Conservation (phyloP, 371 early-diverging fungal species). For the Mucor circinelloides region DNA sequence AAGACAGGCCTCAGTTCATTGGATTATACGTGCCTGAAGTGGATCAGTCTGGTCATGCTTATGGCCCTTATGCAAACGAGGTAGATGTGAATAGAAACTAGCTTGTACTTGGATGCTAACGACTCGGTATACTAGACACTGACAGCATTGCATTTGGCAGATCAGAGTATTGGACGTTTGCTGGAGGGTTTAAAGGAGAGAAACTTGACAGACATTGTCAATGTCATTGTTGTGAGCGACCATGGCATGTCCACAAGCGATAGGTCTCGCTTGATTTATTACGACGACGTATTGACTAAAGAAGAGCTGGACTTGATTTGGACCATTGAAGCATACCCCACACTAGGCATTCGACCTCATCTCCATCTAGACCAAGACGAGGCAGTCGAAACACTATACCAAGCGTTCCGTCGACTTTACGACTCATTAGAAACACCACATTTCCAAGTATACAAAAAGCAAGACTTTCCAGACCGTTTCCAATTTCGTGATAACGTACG, state of each 20-base stretch:
- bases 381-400: conserved; percentile 34
- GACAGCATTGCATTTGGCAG: conserved; percentile 51
- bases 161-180: conserved; percentile 68
- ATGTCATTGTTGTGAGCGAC: conserved; percentile 88
- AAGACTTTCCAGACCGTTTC: conserved; percentile 66
- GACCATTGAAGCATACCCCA: conserved; percentile 34
- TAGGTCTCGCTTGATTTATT: conserved; percentile 59
- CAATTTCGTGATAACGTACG: conserved; percentile 61
- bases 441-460: conserved; percentile 64
- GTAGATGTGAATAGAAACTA: conserved; percentile 24
- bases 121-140: conserved; percentile 34
- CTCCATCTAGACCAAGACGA: conserved; percentile 22
- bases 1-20: conserved; percentile 76
- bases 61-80: conserved; percentile 75
- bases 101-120: neutral
- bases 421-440: conserved; percentile 30
- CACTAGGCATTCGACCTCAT: conserved; percentile 49
- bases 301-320: conserved; percentile 38
- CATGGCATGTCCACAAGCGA: conserved; percentile 88
- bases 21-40: conserved; percentile 82
- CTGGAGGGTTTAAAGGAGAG: conserved; percentile 57
- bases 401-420: conserved; percentile 37
- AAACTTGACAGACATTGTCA: conserved; percentile 71
- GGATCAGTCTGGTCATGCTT: conserved; percentile 81
- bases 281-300: conserved; percentile 66